Evolutionary conservation across 1,284 basidiomycete genomes (phyloP), one percentile per base, ranked within the genome.

Genomic region (Volvariella surrecta): DNA sequence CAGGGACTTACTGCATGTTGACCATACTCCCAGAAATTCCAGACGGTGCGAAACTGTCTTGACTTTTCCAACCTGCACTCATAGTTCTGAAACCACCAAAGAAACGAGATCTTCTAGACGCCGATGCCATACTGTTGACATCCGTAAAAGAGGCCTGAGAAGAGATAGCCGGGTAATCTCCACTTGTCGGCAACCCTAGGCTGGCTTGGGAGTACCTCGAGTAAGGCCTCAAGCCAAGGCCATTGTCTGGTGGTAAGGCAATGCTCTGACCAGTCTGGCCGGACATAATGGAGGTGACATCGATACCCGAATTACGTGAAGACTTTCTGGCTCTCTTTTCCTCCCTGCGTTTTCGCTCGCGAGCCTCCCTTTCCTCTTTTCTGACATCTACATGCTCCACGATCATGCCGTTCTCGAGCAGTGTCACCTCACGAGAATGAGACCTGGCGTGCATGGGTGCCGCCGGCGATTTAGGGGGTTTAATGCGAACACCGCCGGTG

Each of bases 11-110:
- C 89, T 93, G 90, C 90, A 93, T 92, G 59, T 93, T 87, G 57
- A 92, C 71, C 88, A 93, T 90, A 57, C 90, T 88, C 44, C 82
- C 82, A 2, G 80, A 81, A 57, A 82, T 76, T 4, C 88, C 89
- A 21, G 85, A 86, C 13, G 74, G 71, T 1, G 84, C 82, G 37
- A 89, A 63, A 55, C 86, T 89, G 46, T 87, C 84, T 52, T 80
- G 79, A 58, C 85, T 89, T 50, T 74, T 68, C 76, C 81, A 87
- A 4, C 79, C 79, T 42, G 80, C 70, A 47, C 82, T 85, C 47
- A 84, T 69, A 51, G 88, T 87, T 62, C 75, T 82, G 57, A 87
- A 79, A 2, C 84, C 86, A 15, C 34, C 34, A 57, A 93, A 89
- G 70, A 93, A 89, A 48, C 84, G 79, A 3, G 83, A 73, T 50